Percentiles rank a stretch among this genome's conserved stretches.
These are phyloP conservation scores for Pyrus bretschneideri DNA, from an alignment of 306 rosid genomes.

Conservation along the genomic window DNA sequence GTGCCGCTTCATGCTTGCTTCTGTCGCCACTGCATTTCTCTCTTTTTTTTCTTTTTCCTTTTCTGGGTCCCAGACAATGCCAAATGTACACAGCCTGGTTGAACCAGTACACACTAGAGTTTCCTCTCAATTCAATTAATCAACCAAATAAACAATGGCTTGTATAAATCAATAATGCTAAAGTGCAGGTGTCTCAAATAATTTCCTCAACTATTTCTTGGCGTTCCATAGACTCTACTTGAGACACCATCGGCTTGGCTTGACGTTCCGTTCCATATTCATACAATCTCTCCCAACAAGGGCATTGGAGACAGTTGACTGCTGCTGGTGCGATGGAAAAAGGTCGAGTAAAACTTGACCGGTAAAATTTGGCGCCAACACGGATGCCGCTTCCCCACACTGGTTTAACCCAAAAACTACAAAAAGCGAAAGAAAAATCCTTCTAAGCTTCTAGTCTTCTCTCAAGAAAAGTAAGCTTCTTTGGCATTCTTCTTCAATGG, in stretches of 20 bases:
- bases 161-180: too few species aligned
- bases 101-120: background rate
- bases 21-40: background rate
- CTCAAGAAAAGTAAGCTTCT: constrained; percentile 45
- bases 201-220: too few species aligned
- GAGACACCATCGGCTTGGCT: too few species aligned
- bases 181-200: too few species aligned
- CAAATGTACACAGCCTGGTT: background rate
- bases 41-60: background rate
- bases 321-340: background rate
- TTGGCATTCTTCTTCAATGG: constrained; percentile 32
- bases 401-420: background rate
- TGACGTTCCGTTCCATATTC: too few species aligned
- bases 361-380: too few species aligned
- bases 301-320: too few species aligned
- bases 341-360: background rate
- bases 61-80: background rate
- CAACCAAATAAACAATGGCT: too few species aligned
- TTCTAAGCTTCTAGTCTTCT: background rate
- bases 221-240: too few species aligned
- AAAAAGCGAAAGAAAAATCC: background rate
- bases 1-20: background rate
- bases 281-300: too few species aligned
- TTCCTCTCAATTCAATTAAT: too few species aligned
- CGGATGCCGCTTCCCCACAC: too few species aligned